Conservation (phyloP, 129 eudicot species). For the Dittrichia graveolens region DNA sequence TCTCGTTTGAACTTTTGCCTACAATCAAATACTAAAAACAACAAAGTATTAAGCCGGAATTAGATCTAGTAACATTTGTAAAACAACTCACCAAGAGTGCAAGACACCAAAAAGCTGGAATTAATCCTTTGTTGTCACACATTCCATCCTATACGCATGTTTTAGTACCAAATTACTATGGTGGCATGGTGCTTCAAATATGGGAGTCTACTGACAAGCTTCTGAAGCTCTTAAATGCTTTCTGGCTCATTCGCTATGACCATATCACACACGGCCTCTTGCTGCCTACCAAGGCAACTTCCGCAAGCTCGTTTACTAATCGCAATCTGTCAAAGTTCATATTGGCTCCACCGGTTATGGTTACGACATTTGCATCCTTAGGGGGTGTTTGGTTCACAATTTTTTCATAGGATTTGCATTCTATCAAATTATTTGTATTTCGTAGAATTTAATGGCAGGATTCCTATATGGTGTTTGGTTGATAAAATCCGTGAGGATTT, state of each 20-base stretch:
- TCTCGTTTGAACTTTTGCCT: too few relatives aligned
- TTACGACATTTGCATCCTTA: constrained; percentile 3
- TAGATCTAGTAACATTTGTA: too few relatives aligned
- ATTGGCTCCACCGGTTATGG: constrained; percentile 9
- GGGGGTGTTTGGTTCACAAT: too few relatives aligned
- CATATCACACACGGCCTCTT: neutral
- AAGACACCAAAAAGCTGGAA: too few relatives aligned
- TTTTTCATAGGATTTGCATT: too few relatives aligned
- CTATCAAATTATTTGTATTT: too few relatives aligned
- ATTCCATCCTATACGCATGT: neutral
- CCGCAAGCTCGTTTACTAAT: neutral
- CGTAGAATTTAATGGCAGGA: too few relatives aligned
- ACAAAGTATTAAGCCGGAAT: too few relatives aligned
- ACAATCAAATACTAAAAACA: neutral
- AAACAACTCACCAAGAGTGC: too few relatives aligned
- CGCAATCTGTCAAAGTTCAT: constrained; percentile 6
- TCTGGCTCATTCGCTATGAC: neutral
- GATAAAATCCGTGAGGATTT: too few relatives aligned
- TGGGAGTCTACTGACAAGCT: neutral
- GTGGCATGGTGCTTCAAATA: neutral
- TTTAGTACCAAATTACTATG: neutral
- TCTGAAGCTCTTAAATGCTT: neutral
- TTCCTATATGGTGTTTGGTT: too few relatives aligned
- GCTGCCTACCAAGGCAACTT: neutral
- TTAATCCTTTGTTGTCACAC: neutral